A percentile compares a stretch with the other conserved stretches of the same genome.
Conservation (phyloP, 495 filamentous ascomycete species). For the Penicillium robsamsonii region DNA sequence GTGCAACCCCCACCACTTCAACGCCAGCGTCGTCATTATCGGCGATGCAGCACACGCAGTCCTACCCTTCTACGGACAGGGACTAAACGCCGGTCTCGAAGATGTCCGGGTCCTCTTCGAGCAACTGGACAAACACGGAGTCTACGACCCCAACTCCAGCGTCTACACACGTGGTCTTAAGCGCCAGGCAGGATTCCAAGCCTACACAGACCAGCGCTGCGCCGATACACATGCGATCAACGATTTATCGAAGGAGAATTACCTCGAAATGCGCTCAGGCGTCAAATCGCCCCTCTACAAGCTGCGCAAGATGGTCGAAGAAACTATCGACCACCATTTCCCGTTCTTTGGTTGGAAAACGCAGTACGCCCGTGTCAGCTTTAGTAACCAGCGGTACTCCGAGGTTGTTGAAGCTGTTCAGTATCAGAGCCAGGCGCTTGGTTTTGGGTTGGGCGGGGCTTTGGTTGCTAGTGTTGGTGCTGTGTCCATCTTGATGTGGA, state of each 20-base stretch:
- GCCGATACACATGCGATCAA: slow-evolving; percentile 87
- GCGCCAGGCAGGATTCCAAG: slow-evolving; percentile 59
- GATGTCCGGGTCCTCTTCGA: slow-evolving; percentile 80
- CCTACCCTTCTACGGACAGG: slow-evolving; percentile 92
- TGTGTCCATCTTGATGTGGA: slow-evolving; percentile 35
- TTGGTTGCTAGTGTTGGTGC: slow-evolving; percentile 25
- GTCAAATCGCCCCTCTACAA: slow-evolving; percentile 75
- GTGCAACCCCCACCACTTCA: slow-evolving; percentile 82
- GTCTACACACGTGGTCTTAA: slow-evolving; percentile 41
- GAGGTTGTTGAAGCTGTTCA: slow-evolving; percentile 69
- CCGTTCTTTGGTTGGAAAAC: slow-evolving; percentile 82
- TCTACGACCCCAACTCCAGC: slow-evolving; percentile 33
- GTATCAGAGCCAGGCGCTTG: slow-evolving; percentile 64
- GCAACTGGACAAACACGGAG: slow-evolving; percentile 62
- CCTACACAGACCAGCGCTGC: slow-evolving; percentile 69
- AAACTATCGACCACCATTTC: slow-evolving; percentile 71
- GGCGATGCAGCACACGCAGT: slow-evolving; percentile 97
- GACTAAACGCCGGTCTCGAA: slow-evolving; percentile 85
- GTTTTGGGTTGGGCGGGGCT: slow-evolving; percentile 30
- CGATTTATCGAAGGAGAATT: slow-evolving; percentile 86
- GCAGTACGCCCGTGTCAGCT: slow-evolving; percentile 90
- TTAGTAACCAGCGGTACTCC: slow-evolving; percentile 86
- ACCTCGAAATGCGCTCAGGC: slow-evolving; percentile 84
- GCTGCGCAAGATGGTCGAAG: slow-evolving; percentile 80
- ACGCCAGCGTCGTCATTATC: slow-evolving; percentile 73